Conservation (phyloP, 352 stramenopile species). For the Pythium volutum region DNA sequence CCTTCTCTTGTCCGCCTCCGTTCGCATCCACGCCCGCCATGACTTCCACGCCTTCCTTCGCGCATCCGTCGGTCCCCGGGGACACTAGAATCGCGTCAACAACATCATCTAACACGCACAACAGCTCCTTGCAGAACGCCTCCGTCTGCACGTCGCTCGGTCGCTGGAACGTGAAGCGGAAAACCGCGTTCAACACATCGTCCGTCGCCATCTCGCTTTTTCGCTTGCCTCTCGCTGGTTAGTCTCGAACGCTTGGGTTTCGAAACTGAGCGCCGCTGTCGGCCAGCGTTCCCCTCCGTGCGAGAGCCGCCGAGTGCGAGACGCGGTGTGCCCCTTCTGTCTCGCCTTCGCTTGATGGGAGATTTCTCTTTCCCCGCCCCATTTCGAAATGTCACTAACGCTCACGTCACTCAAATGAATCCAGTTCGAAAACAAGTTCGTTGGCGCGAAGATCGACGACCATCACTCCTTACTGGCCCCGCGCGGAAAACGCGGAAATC, state of each 20-base stretch:
- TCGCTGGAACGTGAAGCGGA: slow-evolving; percentile 40
- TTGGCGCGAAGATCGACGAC: no score
- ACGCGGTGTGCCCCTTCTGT: not conserved
- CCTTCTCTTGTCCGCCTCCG: no score
- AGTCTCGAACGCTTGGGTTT: slow-evolving; percentile 1
- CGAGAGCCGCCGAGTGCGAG: not conserved
- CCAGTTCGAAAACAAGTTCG: no score
- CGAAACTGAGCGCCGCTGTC: not conserved
- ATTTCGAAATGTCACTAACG: not conserved
- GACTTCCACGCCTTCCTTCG: not conserved
- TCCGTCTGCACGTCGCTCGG: slow-evolving; percentile 34
- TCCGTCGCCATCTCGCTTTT: slow-evolving; percentile 9
- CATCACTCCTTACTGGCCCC: no score
- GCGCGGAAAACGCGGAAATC: no score
- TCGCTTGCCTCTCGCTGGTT: slow-evolving; percentile 4
- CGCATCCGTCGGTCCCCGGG: not conserved
- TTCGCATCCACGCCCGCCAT: no score
- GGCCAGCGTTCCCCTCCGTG: not conserved
- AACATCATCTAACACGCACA: not conserved
- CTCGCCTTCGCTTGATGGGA: no score
- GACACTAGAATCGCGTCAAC: not conserved
- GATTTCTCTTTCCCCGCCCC: no score
- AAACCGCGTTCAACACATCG: slow-evolving; percentile 30
- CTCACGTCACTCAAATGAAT: not conserved
- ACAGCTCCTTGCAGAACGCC: slow-evolving; percentile 10